Evolutionary conservation across 169 alveolate genomes (phyloP).

Genomic region (Perkinsus olseni): DNA sequence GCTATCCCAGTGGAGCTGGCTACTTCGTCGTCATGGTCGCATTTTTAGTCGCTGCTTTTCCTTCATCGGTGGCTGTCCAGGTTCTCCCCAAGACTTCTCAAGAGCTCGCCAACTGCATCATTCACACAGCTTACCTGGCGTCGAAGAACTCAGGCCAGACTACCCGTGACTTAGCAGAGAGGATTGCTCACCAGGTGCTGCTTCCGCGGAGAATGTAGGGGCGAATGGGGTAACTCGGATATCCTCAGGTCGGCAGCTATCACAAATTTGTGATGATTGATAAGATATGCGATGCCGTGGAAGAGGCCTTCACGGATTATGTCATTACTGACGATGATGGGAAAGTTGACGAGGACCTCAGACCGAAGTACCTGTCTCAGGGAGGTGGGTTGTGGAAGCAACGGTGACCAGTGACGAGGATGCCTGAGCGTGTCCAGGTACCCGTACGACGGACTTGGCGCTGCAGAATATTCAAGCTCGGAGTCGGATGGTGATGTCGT

Average conservation of each 20-base stretch:
- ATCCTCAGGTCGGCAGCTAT: conserved; percentile 21
- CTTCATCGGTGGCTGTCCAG: no score
- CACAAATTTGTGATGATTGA: conserved; percentile 22
- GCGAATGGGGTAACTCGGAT: no score
- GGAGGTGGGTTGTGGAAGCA: not conserved
- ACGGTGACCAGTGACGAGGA: no score
- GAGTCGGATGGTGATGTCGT: conserved; percentile 49
- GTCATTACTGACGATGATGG: not conserved
- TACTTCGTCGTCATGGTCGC: no score
- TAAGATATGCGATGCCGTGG: conserved; percentile 2
- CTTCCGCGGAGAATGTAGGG: no score
- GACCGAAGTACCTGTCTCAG: not conserved
- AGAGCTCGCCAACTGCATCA: conserved; percentile 49
- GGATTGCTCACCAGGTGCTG: conserved; percentile 11
- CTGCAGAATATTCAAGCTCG: conserved; percentile 59
- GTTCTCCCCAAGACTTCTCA: conserved; percentile 39
- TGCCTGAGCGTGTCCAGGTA: not conserved
- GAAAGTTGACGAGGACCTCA: not conserved
- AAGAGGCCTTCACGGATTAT: conserved; percentile 5
- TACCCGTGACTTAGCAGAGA: conserved; percentile 4
- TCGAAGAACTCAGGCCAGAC: conserved; percentile 25
- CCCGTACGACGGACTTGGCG: conserved; percentile 19
- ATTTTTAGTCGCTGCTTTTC: not conserved
- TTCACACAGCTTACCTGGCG: conserved; percentile 49
- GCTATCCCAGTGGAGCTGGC: no score